phyloP scores from a whole-genome alignment of 345 rosid genomes.

The Angophora floribunda region DNA sequence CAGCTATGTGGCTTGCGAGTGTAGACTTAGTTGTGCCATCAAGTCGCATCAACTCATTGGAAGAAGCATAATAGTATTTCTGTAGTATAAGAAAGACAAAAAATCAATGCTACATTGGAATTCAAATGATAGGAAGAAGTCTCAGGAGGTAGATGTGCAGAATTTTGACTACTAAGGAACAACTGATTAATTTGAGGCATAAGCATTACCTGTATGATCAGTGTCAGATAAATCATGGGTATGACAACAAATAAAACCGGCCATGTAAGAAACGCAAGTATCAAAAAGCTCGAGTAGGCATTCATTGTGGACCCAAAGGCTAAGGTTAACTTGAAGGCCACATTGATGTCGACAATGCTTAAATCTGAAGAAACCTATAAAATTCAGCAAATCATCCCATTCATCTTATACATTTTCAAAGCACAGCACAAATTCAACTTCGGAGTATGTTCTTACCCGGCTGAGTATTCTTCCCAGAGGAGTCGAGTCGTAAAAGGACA shows the following conservation, averaged over 20 bases:
- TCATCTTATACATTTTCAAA: not conserved
- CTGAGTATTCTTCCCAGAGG: constrained; percentile 50
- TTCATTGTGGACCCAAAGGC: constrained; percentile 23
- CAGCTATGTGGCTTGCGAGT: constrained; percentile 45
- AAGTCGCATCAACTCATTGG: constrained; percentile 49
- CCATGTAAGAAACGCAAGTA: constrained; percentile 33
- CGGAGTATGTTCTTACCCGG: constrained; percentile 14
- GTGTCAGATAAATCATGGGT: constrained; percentile 30
- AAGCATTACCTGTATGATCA: constrained; percentile 28
- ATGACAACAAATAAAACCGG: constrained; percentile 35
- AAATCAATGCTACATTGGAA: not conserved
- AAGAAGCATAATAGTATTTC: constrained; percentile 42
- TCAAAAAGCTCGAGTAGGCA: constrained; percentile 14
- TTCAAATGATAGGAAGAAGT: not conserved
- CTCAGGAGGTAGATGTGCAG: not conserved
- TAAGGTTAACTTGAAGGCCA: constrained; percentile 14
- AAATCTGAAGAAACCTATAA: constrained; percentile 51
- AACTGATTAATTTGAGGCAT: not conserved
- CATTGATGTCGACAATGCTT: constrained; percentile 27
- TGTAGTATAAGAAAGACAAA: not conserved
- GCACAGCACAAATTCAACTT: not conserved
- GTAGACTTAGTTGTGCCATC: constrained; percentile 51
- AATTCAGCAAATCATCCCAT: not conserved
- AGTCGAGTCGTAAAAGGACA: constrained; percentile 39
- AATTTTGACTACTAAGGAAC: not conserved